These are phyloP conservation scores for Fimicolochytrium jonesii DNA, from an alignment of 192 early-diverging fungal genomes.

Conservation along the genomic window DNA sequence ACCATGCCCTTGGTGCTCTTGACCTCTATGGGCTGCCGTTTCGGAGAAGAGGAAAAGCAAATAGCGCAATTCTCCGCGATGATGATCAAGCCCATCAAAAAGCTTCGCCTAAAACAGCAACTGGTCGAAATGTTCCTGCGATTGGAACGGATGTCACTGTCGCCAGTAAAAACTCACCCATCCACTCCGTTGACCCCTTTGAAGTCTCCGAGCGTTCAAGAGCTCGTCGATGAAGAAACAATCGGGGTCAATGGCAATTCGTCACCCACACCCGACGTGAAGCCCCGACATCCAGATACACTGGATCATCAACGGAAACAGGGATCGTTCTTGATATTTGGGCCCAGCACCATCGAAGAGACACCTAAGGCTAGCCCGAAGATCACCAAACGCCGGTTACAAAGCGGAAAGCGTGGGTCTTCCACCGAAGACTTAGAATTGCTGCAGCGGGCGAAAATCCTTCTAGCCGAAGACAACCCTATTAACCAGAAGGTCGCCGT, in stretches of 20 bases:
- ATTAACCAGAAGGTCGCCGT: conserved; percentile 6
- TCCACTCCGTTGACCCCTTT: no score
- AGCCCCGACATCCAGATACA: no score
- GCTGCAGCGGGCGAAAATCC: neutral
- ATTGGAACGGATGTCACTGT: neutral
- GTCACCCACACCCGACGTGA: no score
- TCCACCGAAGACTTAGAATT: neutral
- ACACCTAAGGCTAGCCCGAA: no score
- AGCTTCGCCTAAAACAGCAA: neutral
- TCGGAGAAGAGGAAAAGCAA: conserved; percentile 3
- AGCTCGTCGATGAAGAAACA: no score
- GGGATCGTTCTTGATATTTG: no score
- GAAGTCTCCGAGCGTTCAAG: no score
- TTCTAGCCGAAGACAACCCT: conserved; percentile 17
- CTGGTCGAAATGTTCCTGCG: conserved; percentile 4
- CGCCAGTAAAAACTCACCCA: no score
- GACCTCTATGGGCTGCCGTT: conserved; percentile 8
- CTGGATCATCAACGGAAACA: no score
- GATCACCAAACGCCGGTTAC: no score
- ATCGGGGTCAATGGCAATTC: no score
- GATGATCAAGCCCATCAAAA: conserved; percentile 17
- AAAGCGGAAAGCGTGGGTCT: neutral
- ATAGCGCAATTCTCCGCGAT: neutral
- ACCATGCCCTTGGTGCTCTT: conserved; percentile 1
- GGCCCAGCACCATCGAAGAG: no score